Conservation (phyloP, 371 early-diverging fungal genomes). For the Mucor irregularis region DNA sequence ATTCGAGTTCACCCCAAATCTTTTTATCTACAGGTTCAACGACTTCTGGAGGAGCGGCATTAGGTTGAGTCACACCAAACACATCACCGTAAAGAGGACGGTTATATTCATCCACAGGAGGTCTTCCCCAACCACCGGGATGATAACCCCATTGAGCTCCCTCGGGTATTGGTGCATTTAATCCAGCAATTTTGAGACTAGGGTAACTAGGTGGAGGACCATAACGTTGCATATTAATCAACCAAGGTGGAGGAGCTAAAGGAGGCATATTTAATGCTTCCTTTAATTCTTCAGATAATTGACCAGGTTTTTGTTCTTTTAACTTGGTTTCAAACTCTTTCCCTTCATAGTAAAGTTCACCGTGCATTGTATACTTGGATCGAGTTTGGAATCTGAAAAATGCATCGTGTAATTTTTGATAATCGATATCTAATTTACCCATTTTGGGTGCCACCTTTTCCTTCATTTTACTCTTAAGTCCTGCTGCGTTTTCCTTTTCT, state of each 20-base stretch:
- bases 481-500: constrained; percentile 81
- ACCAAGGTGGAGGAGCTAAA: constrained; percentile 97
- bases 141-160: constrained; percentile 99
- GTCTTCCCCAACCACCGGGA: constrained; percentile 98
- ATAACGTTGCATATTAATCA: constrained; percentile 98
- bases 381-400: constrained; percentile 96
- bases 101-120: constrained; percentile 95
- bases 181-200: constrained; percentile 89
- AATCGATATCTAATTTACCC: constrained; percentile 95
- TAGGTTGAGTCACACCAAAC: constrained; percentile 68
- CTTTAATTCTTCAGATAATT: constrained; percentile 84
- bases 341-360: constrained; percentile 97
- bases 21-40: constrained; percentile 73
- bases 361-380: constrained; percentile 80
- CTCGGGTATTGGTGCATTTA: constrained; percentile 97
- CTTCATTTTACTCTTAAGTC: constrained; percentile 83
- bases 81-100: constrained; percentile 97
- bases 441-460: constrained; percentile 93
- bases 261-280: constrained; percentile 90
- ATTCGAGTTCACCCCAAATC: constrained; percentile 85
- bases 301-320: constrained; percentile 89
- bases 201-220: constrained; percentile 98
- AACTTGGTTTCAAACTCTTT: constrained; percentile 93
- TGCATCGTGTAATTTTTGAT: constrained; percentile 95
- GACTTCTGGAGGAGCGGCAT: constrained; percentile 45